Conservation (phyloP, 2,329 filamentous ascomycete species). For the Lojkania enalia region DNA sequence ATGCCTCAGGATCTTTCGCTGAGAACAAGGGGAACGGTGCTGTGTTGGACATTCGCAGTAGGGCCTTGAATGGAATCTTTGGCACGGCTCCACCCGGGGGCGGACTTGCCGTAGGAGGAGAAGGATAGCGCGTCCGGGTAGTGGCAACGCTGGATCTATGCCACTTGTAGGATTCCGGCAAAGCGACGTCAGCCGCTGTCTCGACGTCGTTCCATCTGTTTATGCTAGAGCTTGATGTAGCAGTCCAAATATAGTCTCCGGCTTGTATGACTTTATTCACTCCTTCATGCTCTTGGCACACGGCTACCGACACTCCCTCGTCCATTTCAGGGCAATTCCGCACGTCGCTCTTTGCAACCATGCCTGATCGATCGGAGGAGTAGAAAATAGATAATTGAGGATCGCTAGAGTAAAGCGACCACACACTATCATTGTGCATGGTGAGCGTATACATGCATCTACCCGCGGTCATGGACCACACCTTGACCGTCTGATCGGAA, state of each 20-base stretch:
- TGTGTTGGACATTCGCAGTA: constrained; percentile 83
- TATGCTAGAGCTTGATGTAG: constrained; percentile 86
- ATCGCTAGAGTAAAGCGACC: constrained; percentile 90
- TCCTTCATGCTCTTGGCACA: constrained; percentile 88
- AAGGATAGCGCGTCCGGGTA: constrained; percentile 46
- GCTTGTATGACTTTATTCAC: constrained; percentile 67
- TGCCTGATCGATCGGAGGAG: constrained; percentile 86
- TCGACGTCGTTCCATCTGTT: constrained; percentile 90
- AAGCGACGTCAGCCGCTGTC: constrained; percentile 69
- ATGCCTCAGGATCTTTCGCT: constrained; percentile 59
- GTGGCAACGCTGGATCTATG: constrained; percentile 60
- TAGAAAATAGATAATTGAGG: constrained; percentile 89
- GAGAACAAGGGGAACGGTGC: constrained; percentile 69
- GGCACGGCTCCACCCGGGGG: constrained; percentile 44
- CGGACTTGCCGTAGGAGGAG: constrained; percentile 40
- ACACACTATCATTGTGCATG: constrained; percentile 98
- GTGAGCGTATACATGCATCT: constrained; percentile 97
- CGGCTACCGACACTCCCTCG: constrained; percentile 85
- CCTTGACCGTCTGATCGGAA: constrained; percentile 94
- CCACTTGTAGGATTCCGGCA: constrained; percentile 51
- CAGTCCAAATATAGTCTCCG: constrained; percentile 83
- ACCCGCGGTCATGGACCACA: constrained; percentile 94
- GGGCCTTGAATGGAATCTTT: constrained; percentile 74
- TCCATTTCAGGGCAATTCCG: constrained; percentile 76
- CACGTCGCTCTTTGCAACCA: constrained; percentile 96